phyloP scores from a whole-genome alignment of 2,329 filamentous ascomycete species.

The Rosellinia necatrix region DNA sequence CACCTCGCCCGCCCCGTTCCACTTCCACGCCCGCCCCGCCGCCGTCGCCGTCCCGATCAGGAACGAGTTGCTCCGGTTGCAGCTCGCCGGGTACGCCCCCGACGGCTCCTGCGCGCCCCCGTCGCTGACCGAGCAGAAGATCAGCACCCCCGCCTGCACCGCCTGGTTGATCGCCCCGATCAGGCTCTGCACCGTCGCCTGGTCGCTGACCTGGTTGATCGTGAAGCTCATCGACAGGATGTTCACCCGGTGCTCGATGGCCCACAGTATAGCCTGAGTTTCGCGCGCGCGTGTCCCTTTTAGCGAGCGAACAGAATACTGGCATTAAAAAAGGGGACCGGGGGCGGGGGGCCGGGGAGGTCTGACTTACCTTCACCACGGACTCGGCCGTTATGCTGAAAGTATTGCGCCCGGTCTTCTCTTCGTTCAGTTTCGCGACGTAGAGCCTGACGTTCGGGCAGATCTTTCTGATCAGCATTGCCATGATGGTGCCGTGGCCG shows the following conservation, averaged over 20 bases:
- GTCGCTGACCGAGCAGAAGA: not conserved
- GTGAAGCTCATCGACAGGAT: not conserved
- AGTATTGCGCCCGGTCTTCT: not conserved
- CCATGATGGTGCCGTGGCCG: conserved; percentile 2
- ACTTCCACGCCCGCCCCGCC: not conserved
- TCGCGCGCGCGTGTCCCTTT: no score
- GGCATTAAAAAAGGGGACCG: no score
- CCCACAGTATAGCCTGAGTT: not conserved
- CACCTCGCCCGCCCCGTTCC: not conserved
- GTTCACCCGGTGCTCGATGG: not conserved
- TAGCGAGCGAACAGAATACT: no score
- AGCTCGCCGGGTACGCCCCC: not conserved
- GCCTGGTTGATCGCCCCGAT: not conserved
- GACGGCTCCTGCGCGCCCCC: not conserved
- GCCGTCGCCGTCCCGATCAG: not conserved
- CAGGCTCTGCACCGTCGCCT: not conserved
- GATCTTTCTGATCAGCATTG: not conserved
- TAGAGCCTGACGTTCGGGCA: not conserved
- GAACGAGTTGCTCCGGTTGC: not conserved
- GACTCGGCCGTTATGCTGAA: not conserved
- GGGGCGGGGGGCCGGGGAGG: not conserved
- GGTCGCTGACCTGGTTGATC: not conserved
- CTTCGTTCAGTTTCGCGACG: not conserved
- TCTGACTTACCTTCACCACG: not conserved
- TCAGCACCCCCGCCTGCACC: not conserved